A percentile compares a stretch with the other conserved stretches of the same genome.
These are phyloP conservation scores for Whalleya microplaca DNA, from an alignment of 2,329 filamentous ascomycete genomes.

Conservation along the genomic window DNA sequence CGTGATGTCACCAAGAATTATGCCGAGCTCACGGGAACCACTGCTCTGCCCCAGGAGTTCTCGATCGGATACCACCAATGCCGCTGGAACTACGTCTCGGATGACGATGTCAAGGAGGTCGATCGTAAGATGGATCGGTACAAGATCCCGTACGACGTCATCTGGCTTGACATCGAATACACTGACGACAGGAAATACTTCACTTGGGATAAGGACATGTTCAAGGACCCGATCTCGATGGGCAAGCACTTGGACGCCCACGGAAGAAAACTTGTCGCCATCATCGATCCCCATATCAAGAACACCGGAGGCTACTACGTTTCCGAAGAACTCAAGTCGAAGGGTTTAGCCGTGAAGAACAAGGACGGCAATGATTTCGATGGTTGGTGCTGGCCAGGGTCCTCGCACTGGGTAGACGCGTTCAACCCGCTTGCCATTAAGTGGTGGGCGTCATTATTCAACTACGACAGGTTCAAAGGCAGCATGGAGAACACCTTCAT, in stretches of 20 bases:
- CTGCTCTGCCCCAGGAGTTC: constrained; percentile 89
- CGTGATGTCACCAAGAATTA: constrained; percentile 82
- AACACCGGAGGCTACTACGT: constrained; percentile 79
- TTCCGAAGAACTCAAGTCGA: constrained; percentile 79
- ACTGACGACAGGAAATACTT: constrained; percentile 98
- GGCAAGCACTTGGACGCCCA: constrained; percentile 82
- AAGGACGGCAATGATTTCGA: constrained; percentile 90
- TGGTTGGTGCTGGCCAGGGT: constrained; percentile 98
- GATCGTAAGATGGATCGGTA: constrained; percentile 95
- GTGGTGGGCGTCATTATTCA: constrained; percentile 92
- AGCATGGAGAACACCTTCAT: constrained; percentile 86
- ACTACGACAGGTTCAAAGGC: constrained; percentile 85
- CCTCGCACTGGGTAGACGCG: constrained; percentile 93
- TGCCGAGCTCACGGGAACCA: constrained; percentile 87
- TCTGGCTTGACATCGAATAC: constrained; percentile 98
- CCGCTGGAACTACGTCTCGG: constrained; percentile 97
- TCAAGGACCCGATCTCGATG: constrained; percentile 85
- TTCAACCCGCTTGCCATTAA: constrained; percentile 90
- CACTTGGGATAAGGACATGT: constrained; percentile 90
- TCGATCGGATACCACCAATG: constrained; percentile 95
- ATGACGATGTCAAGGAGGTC: constrained; percentile 95
- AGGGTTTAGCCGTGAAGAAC: constrained; percentile 83
- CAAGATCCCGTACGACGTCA: constrained; percentile 96
- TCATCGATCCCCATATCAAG: constrained; percentile 98
- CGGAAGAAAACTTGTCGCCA: constrained; percentile 87